Evolutionary conservation across 2,329 filamentous ascomycete species (phyloP).

Genomic region (Colletotrichum lindemuthianum): DNA sequence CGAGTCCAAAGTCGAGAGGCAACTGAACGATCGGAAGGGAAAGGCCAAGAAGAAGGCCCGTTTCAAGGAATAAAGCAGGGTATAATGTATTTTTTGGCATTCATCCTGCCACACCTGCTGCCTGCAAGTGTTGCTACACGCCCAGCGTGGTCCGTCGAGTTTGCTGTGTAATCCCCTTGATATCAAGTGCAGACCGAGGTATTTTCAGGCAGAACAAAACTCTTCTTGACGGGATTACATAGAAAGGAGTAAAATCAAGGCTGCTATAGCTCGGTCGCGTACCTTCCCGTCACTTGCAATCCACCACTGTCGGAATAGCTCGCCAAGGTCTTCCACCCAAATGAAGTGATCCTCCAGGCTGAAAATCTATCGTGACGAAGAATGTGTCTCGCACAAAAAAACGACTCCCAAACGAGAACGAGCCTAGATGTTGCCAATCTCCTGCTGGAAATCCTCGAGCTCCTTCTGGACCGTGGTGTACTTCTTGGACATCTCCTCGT

Average conservation of each 20-base stretch:
- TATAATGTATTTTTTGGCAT: conserved; percentile 31
- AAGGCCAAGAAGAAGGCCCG: conserved; percentile 69
- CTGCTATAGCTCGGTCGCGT: conserved; percentile 32
- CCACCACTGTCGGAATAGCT: conserved; percentile 30
- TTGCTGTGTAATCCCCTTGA: conserved; percentile 14
- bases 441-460: conserved; percentile 86
- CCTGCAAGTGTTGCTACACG: conserved; percentile 20
- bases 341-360: conserved; percentile 30
- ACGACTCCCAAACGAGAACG: conserved; percentile 24
- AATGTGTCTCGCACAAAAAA: conserved; percentile 17
- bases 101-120: conserved; percentile 18
- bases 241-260: conserved; percentile 33
- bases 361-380: conserved; percentile 27
- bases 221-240: conserved; percentile 32
- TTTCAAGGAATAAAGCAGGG: conserved; percentile 34
- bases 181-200: conserved; percentile 1
- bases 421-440: conserved; percentile 90
- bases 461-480: conserved; percentile 86
- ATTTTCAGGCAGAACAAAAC: conserved; percentile 30
- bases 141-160: conserved; percentile 28
- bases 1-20: conserved; percentile 86
- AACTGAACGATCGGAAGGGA: conserved; percentile 75
- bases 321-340: conserved; percentile 23
- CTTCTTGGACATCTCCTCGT: conserved; percentile 97
- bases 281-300: conserved; percentile 30